A percentile compares a stretch with the other conserved stretches of the same genome.
Conservation (phyloP, 352 stramenopile species). For the Globisporangium camurandrum region DNA sequence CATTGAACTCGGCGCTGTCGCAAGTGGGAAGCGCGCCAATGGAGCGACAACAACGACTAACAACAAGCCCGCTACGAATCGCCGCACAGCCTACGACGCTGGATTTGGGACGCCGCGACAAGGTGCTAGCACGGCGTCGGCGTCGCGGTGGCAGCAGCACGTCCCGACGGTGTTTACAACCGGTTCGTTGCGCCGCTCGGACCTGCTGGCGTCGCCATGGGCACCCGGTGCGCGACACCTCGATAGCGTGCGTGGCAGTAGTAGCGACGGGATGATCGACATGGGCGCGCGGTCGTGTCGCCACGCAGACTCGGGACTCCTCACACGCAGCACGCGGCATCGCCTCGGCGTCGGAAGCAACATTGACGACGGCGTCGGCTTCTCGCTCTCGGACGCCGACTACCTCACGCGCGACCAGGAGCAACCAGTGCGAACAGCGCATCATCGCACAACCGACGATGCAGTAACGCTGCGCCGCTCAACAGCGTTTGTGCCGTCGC, state of each 20-base stretch:
- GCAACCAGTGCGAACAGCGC: too few relatives aligned
- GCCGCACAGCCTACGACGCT: conserved; percentile 2
- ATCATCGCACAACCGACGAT: too few relatives aligned
- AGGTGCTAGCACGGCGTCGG: neutral
- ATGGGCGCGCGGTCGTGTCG: conserved; percentile 23
- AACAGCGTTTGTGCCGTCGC: neutral
- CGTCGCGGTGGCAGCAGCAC: conserved; percentile 23
- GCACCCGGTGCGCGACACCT: conserved; percentile 5
- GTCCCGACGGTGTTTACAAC: conserved; percentile 19
- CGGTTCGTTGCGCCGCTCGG: conserved; percentile 18
- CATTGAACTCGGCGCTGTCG: conserved; percentile 15
- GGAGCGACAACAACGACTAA: neutral
- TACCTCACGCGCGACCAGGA: conserved; percentile 54
- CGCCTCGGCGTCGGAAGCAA: conserved; percentile 15
- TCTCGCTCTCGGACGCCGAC: conserved; percentile 62
- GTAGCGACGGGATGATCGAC: conserved; percentile 13
- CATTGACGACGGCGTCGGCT: conserved; percentile 27
- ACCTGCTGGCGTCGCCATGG: conserved; percentile 48
- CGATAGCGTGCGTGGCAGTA: neutral
- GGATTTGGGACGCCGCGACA: conserved; percentile 20
- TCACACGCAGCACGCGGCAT: conserved; percentile 30
- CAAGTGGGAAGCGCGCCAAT: neutral
- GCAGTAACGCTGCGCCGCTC: conserved; percentile 11
- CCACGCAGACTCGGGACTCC: conserved; percentile 11
- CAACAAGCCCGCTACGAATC: conserved; percentile 4